Evolutionary conservation across 805 yeast genomes (phyloP).

Genomic region (Monosporozyma solicola): DNA sequence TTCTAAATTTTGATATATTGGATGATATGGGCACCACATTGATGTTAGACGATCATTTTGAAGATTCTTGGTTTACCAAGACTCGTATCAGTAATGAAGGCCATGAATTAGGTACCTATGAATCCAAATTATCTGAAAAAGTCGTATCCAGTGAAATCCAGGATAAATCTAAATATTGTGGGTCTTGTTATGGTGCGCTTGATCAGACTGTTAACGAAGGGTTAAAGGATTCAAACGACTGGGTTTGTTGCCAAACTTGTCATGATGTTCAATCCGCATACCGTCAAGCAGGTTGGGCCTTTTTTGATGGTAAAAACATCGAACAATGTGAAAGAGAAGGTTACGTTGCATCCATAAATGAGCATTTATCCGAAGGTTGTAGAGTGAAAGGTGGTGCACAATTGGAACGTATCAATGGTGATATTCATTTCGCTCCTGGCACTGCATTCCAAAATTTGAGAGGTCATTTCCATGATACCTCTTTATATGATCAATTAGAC

Average conservation of each 20-base stretch:
- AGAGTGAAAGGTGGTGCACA: slow-evolving; percentile 69
- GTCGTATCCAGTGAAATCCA: slow-evolving; percentile 79
- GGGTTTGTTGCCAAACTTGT: slow-evolving; percentile 78
- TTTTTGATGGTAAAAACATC: slow-evolving; percentile 77
- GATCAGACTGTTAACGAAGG: slow-evolving; percentile 39
- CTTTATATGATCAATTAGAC: slow-evolving; percentile 45
- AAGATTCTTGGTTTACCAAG: slow-evolving; percentile 65
- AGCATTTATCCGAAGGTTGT: slow-evolving; percentile 75
- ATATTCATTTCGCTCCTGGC: slow-evolving; percentile 95
- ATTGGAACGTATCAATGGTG: slow-evolving; percentile 81
- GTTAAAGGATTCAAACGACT: slow-evolving; percentile 30
- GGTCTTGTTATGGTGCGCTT: slow-evolving; percentile 82
- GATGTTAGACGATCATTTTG: slow-evolving; percentile 54
- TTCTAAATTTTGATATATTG: slow-evolving; percentile 73
- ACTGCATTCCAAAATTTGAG: slow-evolving; percentile 44
- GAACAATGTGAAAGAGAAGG: slow-evolving; percentile 93
- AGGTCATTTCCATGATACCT: slow-evolving; percentile 80
- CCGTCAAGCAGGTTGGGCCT: slow-evolving; percentile 72
- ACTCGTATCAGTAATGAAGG: slow-evolving; percentile 50
- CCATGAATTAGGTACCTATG: slow-evolving; percentile 35
- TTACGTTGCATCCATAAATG: slow-evolving; percentile 52
- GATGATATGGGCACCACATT: slow-evolving; percentile 82
- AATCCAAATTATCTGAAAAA: slow-evolving; percentile 41
- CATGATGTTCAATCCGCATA: slow-evolving; percentile 74
- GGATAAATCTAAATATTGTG: slow-evolving; percentile 61